Evolutionary conservation across 306 rosid genomes (phyloP).

Genomic region (Trifolium fragiferum): DNA sequence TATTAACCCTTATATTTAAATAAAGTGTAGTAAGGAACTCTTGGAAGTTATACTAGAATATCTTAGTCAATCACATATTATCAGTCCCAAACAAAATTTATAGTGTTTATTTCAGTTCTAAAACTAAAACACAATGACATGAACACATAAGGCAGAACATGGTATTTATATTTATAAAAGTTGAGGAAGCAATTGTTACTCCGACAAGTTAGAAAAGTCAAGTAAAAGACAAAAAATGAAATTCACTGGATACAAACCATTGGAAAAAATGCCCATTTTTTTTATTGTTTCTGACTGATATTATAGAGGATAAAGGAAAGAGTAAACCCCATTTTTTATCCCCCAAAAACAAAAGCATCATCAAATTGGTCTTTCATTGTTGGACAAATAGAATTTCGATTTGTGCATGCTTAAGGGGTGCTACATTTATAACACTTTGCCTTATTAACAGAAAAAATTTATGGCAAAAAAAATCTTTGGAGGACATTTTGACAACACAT

Average conservation of each 20-base stretch:
- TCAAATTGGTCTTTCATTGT: neutral
- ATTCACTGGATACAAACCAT: slow-evolving; percentile 4
- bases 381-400: slow-evolving; percentile 17
- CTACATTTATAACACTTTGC: neutral
- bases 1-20: slow-evolving; percentile 6
- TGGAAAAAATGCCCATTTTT: neutral
- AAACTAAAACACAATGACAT: neutral
- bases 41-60: neutral
- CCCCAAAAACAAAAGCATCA: neutral
- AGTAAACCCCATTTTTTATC: neutral
- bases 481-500: slow-evolving; percentile 1
- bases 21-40: neutral
- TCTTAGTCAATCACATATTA: neutral
- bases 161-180: slow-evolving; percentile 1
- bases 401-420: slow-evolving; percentile 7
- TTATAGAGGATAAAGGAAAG: neutral
- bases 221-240: too few species aligned
- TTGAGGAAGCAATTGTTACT: neutral
- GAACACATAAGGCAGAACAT: neutral
- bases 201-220: too few species aligned
- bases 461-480: neutral
- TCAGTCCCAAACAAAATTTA: neutral
- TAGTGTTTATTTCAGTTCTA: slow-evolving; percentile 16
- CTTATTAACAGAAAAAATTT: slow-evolving; percentile 2
- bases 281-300: neutral